Percentiles rank a stretch among this genome's conserved stretches.
Evolutionary conservation across 2,329 filamentous ascomycete species (phyloP).

Genomic region (Xylaria digitata): DNA sequence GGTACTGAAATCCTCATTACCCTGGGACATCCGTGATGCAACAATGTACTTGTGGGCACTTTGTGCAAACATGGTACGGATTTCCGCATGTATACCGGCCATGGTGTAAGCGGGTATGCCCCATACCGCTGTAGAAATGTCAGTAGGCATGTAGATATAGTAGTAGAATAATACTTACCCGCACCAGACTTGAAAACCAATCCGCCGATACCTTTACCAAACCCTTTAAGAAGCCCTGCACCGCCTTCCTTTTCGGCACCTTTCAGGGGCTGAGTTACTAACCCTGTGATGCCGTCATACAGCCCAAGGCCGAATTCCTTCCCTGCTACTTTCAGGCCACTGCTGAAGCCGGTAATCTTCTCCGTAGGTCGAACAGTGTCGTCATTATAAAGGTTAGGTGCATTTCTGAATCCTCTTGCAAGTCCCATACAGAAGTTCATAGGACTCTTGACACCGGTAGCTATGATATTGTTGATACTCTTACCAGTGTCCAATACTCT

Average conservation of each 20-base stretch:
- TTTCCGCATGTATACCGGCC: conserved; percentile 83
- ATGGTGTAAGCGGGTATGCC: conserved; percentile 83
- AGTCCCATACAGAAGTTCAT: conserved; percentile 87
- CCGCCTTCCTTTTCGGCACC: conserved; percentile 74
- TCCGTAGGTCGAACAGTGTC: conserved; percentile 81
- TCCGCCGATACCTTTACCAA: conserved; percentile 86
- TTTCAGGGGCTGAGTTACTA: conserved; percentile 80
- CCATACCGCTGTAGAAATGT: conserved; percentile 64
- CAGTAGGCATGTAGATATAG: conserved; percentile 22
- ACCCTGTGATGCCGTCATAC: conserved; percentile 83
- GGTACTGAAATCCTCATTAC: conserved; percentile 71
- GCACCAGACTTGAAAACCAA: conserved; percentile 84
- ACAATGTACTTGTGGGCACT: conserved; percentile 84
- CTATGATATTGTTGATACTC: conserved; percentile 77
- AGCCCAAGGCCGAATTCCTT: conserved; percentile 82
- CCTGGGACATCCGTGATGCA: conserved; percentile 79
- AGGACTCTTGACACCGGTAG: conserved; percentile 80
- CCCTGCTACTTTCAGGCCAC: conserved; percentile 80
- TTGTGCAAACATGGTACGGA: conserved; percentile 75
- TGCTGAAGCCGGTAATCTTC: conserved; percentile 80
- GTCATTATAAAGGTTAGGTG: conserved; percentile 86
- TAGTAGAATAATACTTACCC: conserved; percentile 59
- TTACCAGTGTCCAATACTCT: conserved; percentile 73
- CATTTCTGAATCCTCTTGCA: conserved; percentile 88
- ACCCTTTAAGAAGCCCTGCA: conserved; percentile 77